A percentile compares a stretch with the other conserved stretches of the same genome.
These are phyloP conservation scores for Blastocystis sp. DNA, from an alignment of 352 stramenopile genomes.

Conservation along the genomic window DNA sequence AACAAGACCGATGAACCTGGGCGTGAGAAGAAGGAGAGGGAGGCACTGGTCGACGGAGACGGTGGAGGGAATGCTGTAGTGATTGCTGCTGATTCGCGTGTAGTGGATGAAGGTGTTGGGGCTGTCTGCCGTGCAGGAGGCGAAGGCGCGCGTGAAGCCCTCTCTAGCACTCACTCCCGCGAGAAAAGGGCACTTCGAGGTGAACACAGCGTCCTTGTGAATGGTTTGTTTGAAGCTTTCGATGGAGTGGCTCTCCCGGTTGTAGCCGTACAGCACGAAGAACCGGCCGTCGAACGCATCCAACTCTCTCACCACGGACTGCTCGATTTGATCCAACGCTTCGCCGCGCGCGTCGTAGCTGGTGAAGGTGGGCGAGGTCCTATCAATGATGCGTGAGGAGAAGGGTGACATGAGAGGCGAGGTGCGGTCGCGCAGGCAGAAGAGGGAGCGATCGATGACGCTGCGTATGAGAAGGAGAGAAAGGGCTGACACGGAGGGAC, in stretches of 20 bases:
- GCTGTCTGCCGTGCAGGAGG: not conserved
- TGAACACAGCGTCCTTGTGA: not conserved
- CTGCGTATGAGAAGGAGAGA: not conserved
- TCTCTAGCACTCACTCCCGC: not conserved
- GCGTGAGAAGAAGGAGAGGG: not conserved
- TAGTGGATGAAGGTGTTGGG: not conserved
- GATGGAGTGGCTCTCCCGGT: slow-evolving; percentile 45
- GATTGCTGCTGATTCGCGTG: slow-evolving; percentile 61
- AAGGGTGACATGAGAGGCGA: slow-evolving; percentile 38
- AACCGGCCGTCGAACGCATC: slow-evolving; percentile 1
- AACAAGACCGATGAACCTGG: slow-evolving; percentile 20
- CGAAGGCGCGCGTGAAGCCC: not conserved
- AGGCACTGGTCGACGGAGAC: slow-evolving; percentile 24
- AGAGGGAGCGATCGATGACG: slow-evolving; percentile 30
- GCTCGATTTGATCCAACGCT: slow-evolving; percentile 30
- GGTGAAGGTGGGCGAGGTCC: slow-evolving; percentile 49
- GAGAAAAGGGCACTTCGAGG: not conserved
- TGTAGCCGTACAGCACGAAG: slow-evolving; percentile 57
- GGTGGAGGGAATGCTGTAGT: slow-evolving; percentile 36
- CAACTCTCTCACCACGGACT: not conserved
- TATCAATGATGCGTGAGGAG: not conserved
- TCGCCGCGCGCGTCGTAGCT: not conserved
- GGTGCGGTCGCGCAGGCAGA: slow-evolving; percentile 33
- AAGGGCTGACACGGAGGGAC: slow-evolving; percentile 27
- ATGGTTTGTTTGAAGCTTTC: slow-evolving; percentile 17